These are phyloP conservation scores for Tylopilus balloui DNA, from an alignment of 768 basidiomycete genomes.

Conservation along the genomic window DNA sequence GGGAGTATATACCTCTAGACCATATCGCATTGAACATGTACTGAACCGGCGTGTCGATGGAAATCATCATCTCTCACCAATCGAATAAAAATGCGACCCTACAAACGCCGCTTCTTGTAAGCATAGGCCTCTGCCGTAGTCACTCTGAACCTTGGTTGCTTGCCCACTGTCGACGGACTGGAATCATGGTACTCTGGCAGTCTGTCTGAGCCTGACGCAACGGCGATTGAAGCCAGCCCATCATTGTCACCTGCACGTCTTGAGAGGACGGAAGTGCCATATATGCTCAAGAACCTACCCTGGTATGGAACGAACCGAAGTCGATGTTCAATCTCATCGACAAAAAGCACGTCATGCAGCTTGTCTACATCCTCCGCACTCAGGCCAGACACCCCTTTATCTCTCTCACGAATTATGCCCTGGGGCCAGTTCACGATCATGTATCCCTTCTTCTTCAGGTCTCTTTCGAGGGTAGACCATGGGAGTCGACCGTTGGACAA, in stretches of 20 bases:
- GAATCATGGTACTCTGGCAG: too few relatives aligned
- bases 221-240: too few relatives aligned
- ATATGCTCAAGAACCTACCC: not conserved
- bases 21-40: too few relatives aligned
- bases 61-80: too few relatives aligned
- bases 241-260: not conserved
- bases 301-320: constrained; percentile 1
- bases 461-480: constrained; percentile 12
- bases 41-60: too few relatives aligned
- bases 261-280: not conserved
- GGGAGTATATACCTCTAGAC: too few relatives aligned
- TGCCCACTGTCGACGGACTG: too few relatives aligned
- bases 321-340: not conserved
- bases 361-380: constrained; percentile 1
- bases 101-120: too few relatives aligned
- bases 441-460: constrained; percentile 5
- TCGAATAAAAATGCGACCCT: too few relatives aligned
- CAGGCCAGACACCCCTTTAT: constrained; percentile 4
- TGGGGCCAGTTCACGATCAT: constrained; percentile 6
- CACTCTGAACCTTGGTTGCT: too few relatives aligned
- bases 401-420: not conserved
- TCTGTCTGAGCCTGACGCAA: not conserved
- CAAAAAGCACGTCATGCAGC: constrained; percentile 8
- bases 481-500: constrained; percentile 3
- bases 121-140: too few relatives aligned